Evolutionary conservation across 2,329 filamentous ascomycete species (phyloP).

Genomic region (Lasiodiplodia sp.): DNA sequence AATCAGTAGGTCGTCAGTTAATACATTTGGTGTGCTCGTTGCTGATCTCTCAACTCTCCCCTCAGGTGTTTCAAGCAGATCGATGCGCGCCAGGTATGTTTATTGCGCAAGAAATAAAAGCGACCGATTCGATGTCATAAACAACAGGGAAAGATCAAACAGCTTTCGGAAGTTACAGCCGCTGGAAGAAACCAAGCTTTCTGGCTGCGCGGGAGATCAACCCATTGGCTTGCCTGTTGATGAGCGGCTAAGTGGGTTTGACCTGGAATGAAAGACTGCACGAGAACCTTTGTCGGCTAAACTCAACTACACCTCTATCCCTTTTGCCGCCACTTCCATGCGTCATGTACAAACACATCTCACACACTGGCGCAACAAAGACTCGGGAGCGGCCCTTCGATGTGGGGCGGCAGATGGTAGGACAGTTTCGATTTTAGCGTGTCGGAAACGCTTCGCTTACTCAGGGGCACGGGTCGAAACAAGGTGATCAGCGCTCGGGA

Average conservation of each 20-base stretch:
- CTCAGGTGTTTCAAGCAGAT: neutral
- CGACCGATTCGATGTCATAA: neutral
- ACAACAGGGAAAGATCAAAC: too few relatives aligned
- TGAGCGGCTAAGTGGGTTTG: neutral
- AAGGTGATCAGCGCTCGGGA: neutral
- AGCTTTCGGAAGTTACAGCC: neutral
- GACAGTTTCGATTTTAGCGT: conserved; percentile 17
- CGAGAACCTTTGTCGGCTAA: neutral
- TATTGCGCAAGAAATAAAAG: neutral
- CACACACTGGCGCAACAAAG: conserved; percentile 1
- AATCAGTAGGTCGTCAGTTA: neutral
- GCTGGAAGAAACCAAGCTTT: conserved; percentile 3
- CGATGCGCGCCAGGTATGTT: neutral
- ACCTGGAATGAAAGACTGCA: too few relatives aligned
- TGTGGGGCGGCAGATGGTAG: conserved; percentile 8
- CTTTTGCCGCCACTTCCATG: conserved; percentile 1
- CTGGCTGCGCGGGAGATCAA: conserved; percentile 4
- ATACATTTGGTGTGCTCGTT: neutral
- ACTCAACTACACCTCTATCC: conserved; percentile 6
- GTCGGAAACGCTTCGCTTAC: conserved; percentile 10
- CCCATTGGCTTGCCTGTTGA: neutral
- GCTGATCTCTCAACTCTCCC: neutral
- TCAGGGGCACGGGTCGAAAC: neutral
- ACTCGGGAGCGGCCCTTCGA: neutral
- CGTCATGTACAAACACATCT: conserved; percentile 11